Base-by-base conservation (phyloP, 352 stramenopile species). In the Globisporangium nunn region DNA sequence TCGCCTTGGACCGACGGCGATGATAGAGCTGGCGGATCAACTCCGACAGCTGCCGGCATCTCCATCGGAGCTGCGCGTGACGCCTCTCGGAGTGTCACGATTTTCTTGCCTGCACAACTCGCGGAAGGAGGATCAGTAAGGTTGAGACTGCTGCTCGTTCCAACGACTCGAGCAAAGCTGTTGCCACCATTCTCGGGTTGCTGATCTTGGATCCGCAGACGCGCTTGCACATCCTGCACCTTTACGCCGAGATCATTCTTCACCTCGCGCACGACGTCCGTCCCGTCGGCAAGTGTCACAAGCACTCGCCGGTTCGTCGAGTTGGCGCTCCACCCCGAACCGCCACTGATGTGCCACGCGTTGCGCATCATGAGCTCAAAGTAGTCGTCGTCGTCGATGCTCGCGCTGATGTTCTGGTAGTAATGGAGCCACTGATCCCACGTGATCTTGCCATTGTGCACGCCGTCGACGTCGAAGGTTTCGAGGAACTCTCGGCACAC, bases 341-440 rank as follows among this genome's bases (percentile, higher is more conserved):
- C 81, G 7, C 74, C 72, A 30, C 62, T 71, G 41, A 91, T 79
- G 37, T 86, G 73, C 74, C 75, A 86, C 23, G 78, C 84, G 50
- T 89, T 96, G 61, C 86, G 83, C 62, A 97, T 88, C 79, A 97
- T 96, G 29, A 93, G 69, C 64, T 96, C 87, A 57, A 97, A 97
- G 53, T 91, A 94, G 54, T 96, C 84, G 61, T 97, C 86, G 52
- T 90, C 76, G 37, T 95, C 88, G 57, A 97, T 93, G 48, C 71
- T 87, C 5, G 85, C 86, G 49, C 79, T 93, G 4, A 97, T 69
- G 67, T 96, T 96, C 43, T 86, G 70, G 66, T 97, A 97, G 70
- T 97, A 97, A 45, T 90, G 69, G 15, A 64, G 61, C 79, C 78
- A 92, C 59, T 88, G 75, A 3, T 70, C 63, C 67, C 68, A 85